Evolutionary conservation across 306 rosid species (phyloP), one percentile per base, ranked within the genome.

Genomic region (Vigna trinervia): DNA sequence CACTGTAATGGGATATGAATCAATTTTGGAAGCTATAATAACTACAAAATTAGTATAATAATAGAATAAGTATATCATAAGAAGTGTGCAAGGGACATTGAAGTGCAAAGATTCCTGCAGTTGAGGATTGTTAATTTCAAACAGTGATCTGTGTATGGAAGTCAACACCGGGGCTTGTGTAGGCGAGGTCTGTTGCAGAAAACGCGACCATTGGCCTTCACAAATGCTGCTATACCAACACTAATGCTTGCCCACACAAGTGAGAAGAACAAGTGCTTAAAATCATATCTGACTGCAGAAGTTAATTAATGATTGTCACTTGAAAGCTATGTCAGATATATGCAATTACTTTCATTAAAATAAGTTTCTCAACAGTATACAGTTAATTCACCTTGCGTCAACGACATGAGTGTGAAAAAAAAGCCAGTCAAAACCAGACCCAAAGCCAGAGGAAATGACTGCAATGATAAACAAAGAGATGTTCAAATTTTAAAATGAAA

Each of bases 171-270:
- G 6, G 94, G 94, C 84, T 80, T 90, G 88, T 85, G 90, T 26
- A 93, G 86, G 73, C 89, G 89, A 28, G 96, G 96, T 23, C 97
- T 81, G 80, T 88, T 90, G 86, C 97, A 90, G 86, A 93, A 93
- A 58, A 88, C 17, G 70, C 93, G 85, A 45, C 97, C 97, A 5
- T 93, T 93, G 80, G 94, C 92, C 86, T 88, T 85, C 67, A 89
- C 93, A 77, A 89, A 86, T 74, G 88, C 85, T 26, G 97, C 97
- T 65, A 90, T 61, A n/a, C 74, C 96, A 23, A 90, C 48, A 69
- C 97, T 90, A 32, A 89, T 68, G 83, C 90, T 78, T 72, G 96
- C 97, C 96, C 96, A 93, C 71, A 90, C 65, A 22, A 90, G 19
- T 10, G 97, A 89, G 77, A 89, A 82, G 85, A 89, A 88, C 64